These are phyloP conservation scores for Fagopyrum homotropicum DNA, from an alignment of 148 eudicot genomes.

Conservation along the genomic window DNA sequence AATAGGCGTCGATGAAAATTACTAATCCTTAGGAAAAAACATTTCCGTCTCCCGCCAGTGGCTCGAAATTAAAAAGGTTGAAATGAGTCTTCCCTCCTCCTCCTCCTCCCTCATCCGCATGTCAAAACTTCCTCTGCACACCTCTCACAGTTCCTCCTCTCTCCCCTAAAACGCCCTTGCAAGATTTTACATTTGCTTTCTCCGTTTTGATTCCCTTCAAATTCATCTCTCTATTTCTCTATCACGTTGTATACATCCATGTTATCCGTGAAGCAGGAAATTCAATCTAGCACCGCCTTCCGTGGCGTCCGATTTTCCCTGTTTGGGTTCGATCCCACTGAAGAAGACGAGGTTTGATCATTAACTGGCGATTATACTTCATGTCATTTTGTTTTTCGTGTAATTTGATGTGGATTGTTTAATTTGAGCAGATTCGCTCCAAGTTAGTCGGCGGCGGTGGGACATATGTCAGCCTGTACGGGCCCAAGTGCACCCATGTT, in stretches of 20 bases:
- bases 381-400: background rate
- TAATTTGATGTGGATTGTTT: background rate
- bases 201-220: background rate
- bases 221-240: background rate
- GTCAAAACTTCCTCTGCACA: conserved; percentile 7
- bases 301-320: conserved; percentile 47
- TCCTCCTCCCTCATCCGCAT: background rate
- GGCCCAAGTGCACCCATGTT: conserved; percentile 59
- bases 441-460: conserved; percentile 64
- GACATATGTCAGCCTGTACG: conserved; percentile 44
- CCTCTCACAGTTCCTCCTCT: conserved; percentile 3
- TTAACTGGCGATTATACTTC: background rate
- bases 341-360: conserved; percentile 25
- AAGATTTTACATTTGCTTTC: background rate
- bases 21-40: background rate
- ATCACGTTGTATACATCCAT: conserved; percentile 16
- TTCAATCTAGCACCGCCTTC: conserved; percentile 26
- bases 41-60: conserved; percentile 4
- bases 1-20: too few relatives aligned
- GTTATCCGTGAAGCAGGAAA: conserved; percentile 22
- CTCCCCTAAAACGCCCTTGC: background rate
- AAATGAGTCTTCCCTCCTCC: background rate
- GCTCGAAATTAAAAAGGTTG: conserved; percentile 9
- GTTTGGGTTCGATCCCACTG: conserved; percentile 44
- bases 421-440: conserved; percentile 35